A percentile compares a stretch with the other conserved stretches of the same genome.
Conservation (phyloP, 2,329 filamentous ascomycete species). For the Alternaria incomplexa region DNA sequence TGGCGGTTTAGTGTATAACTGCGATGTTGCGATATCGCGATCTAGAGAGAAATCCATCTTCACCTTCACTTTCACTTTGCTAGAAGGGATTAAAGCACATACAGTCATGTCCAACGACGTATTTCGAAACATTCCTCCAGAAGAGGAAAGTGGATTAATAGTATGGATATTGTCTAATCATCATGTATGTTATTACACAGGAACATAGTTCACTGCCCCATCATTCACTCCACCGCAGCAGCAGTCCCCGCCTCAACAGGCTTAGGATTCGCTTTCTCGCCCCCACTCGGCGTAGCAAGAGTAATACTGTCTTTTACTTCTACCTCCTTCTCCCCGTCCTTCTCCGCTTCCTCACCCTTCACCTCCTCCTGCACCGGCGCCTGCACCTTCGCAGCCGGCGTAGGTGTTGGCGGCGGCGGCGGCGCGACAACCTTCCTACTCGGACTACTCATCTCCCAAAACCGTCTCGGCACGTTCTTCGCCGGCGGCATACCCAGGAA, state of each 20-base stretch:
- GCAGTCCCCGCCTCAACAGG: not conserved
- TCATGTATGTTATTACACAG: not conserved
- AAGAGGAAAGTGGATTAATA: too few species aligned
- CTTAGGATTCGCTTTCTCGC: not conserved
- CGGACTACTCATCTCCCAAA: slow-evolving; percentile 51
- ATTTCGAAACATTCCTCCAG: not conserved
- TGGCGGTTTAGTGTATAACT: too few species aligned
- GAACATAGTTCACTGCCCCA: not conserved
- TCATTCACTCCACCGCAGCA: not conserved
- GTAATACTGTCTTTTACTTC: not conserved
- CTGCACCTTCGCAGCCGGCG: not conserved
- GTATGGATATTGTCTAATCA: not conserved
- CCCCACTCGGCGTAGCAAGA: not conserved
- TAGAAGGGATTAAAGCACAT: rapidly evolving
- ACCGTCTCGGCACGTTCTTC: slow-evolving; percentile 80
- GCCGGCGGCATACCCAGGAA: slow-evolving; percentile 64
- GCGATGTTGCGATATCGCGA: not conserved
- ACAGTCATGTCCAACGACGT: not conserved
- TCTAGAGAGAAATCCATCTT: not conserved
- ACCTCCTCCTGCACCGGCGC: not conserved
- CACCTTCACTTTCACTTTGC: not conserved
- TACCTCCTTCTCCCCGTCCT: not conserved
- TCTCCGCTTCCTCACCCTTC: not conserved
- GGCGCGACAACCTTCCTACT: slow-evolving; percentile 15
- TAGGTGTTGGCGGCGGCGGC: not conserved